A percentile compares a stretch with the other conserved stretches of the same genome.
Conservation (phyloP, 2,329 filamentous ascomycete genomes). For the Colletotrichum graminicola region DNA sequence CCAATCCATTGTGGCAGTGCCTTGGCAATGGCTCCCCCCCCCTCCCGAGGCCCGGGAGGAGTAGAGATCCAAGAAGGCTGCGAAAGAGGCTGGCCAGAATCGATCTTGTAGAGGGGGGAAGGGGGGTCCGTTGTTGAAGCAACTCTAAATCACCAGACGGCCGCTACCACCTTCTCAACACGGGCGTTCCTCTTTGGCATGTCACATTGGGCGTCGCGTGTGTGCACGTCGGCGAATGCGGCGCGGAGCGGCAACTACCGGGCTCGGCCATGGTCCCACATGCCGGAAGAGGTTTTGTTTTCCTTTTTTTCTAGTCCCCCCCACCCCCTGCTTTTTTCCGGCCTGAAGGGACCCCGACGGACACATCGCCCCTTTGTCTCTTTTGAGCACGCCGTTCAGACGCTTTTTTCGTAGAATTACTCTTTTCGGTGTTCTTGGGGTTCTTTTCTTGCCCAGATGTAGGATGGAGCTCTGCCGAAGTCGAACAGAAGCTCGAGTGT, state of each 20-base stretch:
- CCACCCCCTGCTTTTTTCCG: too few relatives aligned
- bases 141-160: background rate
- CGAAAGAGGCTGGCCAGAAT: too few relatives aligned
- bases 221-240: background rate
- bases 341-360: too few relatives aligned
- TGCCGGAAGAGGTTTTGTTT: background rate
- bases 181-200: background rate
- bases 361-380: too few relatives aligned
- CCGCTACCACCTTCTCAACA: background rate
- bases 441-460: background rate
- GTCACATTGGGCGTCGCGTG: background rate
- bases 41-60: background rate
- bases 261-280: background rate
- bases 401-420: background rate
- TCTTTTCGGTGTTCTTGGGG: too few relatives aligned
- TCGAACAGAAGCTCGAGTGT: conserved; percentile 17
- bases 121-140: background rate
- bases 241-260: conserved; percentile 1
- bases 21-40: background rate
- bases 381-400: too few relatives aligned
- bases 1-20: too few relatives aligned
- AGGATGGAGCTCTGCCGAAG: conserved; percentile 14
- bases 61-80: background rate
- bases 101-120: background rate
- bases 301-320: too few relatives aligned